These are phyloP conservation scores for Cryphonectria carpinicola DNA, from an alignment of 2,329 filamentous ascomycete genomes.

Conservation along the genomic window DNA sequence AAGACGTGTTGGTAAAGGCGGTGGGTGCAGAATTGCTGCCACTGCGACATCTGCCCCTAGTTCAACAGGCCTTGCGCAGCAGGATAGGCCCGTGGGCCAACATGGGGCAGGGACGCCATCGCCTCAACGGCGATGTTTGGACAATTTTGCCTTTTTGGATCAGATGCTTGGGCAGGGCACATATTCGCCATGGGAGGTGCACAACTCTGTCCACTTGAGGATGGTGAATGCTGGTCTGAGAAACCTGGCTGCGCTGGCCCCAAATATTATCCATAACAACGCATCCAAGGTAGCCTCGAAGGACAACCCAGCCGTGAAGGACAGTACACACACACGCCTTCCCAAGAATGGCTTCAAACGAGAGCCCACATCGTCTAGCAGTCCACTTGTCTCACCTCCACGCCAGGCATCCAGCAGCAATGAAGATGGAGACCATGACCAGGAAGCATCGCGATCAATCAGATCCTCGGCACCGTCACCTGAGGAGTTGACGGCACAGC, in stretches of 20 bases:
- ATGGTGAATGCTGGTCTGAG: conserved; percentile 13
- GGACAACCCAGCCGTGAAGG: background rate
- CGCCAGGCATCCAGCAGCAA: too few relatives aligned
- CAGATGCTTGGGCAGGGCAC: background rate
- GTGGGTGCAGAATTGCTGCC: background rate
- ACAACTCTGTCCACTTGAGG: conserved; percentile 22
- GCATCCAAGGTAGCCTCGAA: background rate
- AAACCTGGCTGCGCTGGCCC: background rate
- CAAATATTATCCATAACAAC: background rate
- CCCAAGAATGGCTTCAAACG: background rate
- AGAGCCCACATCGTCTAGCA: background rate
- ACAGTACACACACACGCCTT: background rate
- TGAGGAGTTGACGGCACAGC: conserved; percentile 4
- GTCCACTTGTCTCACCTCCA: background rate
- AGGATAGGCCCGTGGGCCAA: background rate
- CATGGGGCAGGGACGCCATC: background rate
- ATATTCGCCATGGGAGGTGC: conserved; percentile 23
- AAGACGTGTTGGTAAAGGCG: too few relatives aligned
- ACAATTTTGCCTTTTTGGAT: conserved; percentile 22
- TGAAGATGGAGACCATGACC: background rate
- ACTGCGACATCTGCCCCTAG: background rate
- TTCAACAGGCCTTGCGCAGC: background rate
- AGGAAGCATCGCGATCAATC: background rate
- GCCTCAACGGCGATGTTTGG: conserved; percentile 6
- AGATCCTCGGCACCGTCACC: conserved; percentile 15